Conservation (phyloP, 371 early-diverging fungal species). For the Blyttiomyces sp. region DNA sequence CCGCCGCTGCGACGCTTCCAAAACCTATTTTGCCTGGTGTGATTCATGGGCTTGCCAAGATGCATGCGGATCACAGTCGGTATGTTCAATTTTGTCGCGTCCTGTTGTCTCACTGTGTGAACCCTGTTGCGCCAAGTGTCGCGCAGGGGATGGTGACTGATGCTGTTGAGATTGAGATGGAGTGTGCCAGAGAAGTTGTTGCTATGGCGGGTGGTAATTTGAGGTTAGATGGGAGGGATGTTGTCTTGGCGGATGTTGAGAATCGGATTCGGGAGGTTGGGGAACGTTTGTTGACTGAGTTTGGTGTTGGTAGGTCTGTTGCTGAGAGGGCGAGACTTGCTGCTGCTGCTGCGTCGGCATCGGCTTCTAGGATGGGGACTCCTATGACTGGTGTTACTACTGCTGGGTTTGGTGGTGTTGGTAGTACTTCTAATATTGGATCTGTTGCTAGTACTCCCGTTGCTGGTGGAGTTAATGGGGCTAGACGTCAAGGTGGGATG, state of each 20-base stretch:
- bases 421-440: too few species aligned
- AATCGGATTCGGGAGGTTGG: neutral
- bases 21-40: slow-evolving; percentile 17
- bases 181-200: slow-evolving; percentile 24
- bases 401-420: too few species aligned
- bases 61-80: slow-evolving; percentile 18
- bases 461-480: too few species aligned
- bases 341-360: too few species aligned
- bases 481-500: too few species aligned
- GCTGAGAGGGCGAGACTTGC: too few species aligned
- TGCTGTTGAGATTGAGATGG: slow-evolving; percentile 26
- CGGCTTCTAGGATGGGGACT: too few species aligned
- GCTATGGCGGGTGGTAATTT: slow-evolving; percentile 15
- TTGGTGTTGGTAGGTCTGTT: too few species aligned
- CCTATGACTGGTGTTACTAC: too few species aligned
- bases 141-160: slow-evolving; percentile 23
- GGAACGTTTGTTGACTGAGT: neutral
- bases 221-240: neutral
- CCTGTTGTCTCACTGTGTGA: slow-evolving; percentile 19
- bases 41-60: slow-evolving; percentile 20
- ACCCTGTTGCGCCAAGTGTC: slow-evolving; percentile 6
- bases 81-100: slow-evolving; percentile 17
- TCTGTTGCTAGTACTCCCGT: too few species aligned
- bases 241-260: neutral
- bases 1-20: too few species aligned